phyloP scores from a whole-genome alignment of 2,329 filamentous ascomycete species.

The Neofusicoccum parvum region DNA sequence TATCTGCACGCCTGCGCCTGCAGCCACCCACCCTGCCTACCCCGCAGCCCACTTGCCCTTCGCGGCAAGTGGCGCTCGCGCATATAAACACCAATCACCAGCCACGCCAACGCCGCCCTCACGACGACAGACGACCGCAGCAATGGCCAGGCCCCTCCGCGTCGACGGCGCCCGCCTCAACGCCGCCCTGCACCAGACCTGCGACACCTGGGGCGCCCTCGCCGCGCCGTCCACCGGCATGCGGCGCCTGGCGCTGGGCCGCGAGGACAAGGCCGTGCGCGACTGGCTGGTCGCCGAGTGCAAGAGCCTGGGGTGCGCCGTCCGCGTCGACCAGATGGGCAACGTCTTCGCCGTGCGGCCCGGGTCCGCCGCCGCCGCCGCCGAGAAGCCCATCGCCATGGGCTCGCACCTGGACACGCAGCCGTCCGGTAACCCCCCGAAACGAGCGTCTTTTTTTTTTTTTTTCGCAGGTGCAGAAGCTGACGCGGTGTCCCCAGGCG shows the following conservation, averaged over 20 bases:
- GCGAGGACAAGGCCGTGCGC: slow-evolving; percentile 70
- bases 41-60: no score
- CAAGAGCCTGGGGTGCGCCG: slow-evolving; percentile 63
- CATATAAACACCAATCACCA: no score
- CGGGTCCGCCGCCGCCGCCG: slow-evolving; percentile 53
- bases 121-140: no score
- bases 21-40: no score
- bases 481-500: slow-evolving; percentile 48
- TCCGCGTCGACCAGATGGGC: slow-evolving; percentile 73
- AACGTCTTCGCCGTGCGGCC: slow-evolving; percentile 76
- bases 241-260: slow-evolving; percentile 72
- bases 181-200: slow-evolving; percentile 61
- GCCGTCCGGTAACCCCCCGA: slow-evolving; percentile 30
- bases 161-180: slow-evolving; percentile 32
- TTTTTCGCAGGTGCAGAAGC: no score
- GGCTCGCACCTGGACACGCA: slow-evolving; percentile 66
- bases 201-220: slow-evolving; percentile 52
- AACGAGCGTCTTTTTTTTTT: no score
- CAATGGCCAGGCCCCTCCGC: background rate
- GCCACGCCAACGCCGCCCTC: no score
- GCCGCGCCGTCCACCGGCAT: slow-evolving; percentile 63
- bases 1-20: no score
- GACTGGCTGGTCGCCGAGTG: slow-evolving; percentile 75
- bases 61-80: no score
- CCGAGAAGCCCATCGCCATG: slow-evolving; percentile 57